Evolutionary conservation across 768 basidiomycete genomes (phyloP), one percentile per base, ranked within the genome.

Genomic region (Fomitopsis serialis): DNA sequence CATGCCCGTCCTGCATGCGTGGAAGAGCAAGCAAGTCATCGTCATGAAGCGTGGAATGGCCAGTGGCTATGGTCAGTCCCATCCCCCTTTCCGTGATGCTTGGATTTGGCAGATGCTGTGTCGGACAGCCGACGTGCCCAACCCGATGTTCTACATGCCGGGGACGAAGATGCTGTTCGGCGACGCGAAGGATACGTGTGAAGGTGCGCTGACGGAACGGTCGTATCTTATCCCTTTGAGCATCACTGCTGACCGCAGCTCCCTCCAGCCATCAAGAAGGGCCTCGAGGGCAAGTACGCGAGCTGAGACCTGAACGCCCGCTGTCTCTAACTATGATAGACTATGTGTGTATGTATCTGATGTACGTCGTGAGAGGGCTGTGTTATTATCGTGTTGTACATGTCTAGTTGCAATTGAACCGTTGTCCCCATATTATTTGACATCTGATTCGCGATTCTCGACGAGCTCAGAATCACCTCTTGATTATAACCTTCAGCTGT

Each of bases 1-100:
- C 25, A 94, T 94, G 92, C 90, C 92, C 15, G 92, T 94, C 19
- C 74, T 94, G 50, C 88, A 92, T 57, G 92, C 87, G 7, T 94
- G 92, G 92, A 91, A 93, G 81, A 89, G 87, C 68, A 92, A 92
- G 66, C 87, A 91, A 61, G 90, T 92, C 42, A 78, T 94, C 49
- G 91, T 94, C 36, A 94, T 94, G 92, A 94, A 94, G 71, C 79
- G 92, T 57, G 90, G 92, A 50, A 83, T 94, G 78, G 83, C 91
- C 8, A 86, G 87, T 64, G 91, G 90, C 36, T 92, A 92, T 64
- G 92, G 90, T 89, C 54, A 48, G 76, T 15, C 42, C 15, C 42
- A 15, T 51, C 5, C 29, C 11, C 5, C 11, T 32, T 57, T 56
- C 19, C 36, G 45, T 45, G 32, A 51, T 34, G 21, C 29, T 43